Evolutionary conservation across 164 flowering plant genomes (phyloP), one percentile per base, ranked within the genome.

Genomic region (Nymphaea colorata): DNA sequence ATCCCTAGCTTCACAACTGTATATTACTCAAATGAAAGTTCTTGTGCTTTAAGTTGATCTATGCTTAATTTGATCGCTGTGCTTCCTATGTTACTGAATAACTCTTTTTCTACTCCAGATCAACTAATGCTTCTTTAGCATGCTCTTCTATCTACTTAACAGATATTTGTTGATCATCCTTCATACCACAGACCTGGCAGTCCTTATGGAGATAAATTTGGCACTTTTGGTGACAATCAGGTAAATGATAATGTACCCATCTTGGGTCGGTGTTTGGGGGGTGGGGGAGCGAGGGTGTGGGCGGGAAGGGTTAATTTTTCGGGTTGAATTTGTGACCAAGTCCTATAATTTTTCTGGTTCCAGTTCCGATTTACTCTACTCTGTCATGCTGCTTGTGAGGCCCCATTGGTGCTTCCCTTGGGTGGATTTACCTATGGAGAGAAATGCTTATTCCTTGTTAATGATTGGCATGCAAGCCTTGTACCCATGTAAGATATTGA

Each of bases 381-480:
- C 77, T 85, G 95, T 76, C 87, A 94, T 66, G 98, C 97, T 72
- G 97, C 98, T 66, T 89, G 97, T 81, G 98, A 94, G 82, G 98
- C 97, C 68, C 97, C 98, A 17, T 73, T 94, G 68, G 90, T 91
- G 66, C 94, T 94, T 80, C 93, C 95, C 45, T 66, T 91, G 72
- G 96, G 98, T 66, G 97, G 98, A 44, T 88, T 69, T 65, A 89
- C 89, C 45, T 91, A 87, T 76, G 98, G 98, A 14, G 93, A 91
- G 76, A 91, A 91, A 69, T 91, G 91, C 67, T 65, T 94, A 69
- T 94, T 94, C 80, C 85, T 91, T 66, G 96, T 83, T 61, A 94
- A 94, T 78, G 98, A 94, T 65, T 94, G 98, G 98, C 98, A 91
- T 75, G 96, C 97, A 68, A 80, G 96, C 69, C 91, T 94, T 66